phyloP scores from a whole-genome alignment of 306 rosid species.

The Medicago truncatula region DNA sequence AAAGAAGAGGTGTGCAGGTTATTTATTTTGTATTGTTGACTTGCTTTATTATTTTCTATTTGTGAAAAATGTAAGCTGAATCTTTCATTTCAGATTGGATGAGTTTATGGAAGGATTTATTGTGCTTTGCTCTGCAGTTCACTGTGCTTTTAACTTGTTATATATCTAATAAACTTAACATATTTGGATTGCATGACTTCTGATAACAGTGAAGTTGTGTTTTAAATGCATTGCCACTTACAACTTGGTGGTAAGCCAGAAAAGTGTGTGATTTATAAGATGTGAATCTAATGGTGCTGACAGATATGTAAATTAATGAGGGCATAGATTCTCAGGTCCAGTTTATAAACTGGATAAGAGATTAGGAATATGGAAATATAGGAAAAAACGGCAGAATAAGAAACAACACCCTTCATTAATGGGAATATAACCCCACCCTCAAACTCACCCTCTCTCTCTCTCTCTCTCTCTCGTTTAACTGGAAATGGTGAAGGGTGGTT shows the following conservation, averaged over 20 bases:
- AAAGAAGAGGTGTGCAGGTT: conserved; percentile 72
- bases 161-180: neutral
- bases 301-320: neutral
- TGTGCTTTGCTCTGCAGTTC: too few relatives aligned
- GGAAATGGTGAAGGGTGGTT: neutral
- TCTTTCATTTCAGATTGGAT: conserved; percentile 67
- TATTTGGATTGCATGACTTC: conserved; percentile 1
- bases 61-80: conserved; percentile 22
- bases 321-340: neutral
- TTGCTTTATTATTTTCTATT: conserved; percentile 19
- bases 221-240: neutral
- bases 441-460: neutral
- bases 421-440: neutral
- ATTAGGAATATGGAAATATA: neutral
- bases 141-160: too few relatives aligned
- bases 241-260: neutral
- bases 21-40: neutral
- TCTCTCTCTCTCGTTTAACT: neutral
- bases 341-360: neutral
- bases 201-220: conserved; percentile 7
- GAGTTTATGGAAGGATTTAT: conserved; percentile 97
- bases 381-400: neutral
- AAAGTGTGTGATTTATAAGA: neutral
- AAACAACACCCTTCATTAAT: neutral
- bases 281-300: conserved; percentile 7